These are phyloP conservation scores for Pythium biforme DNA, from an alignment of 352 stramenopile species.

Conservation along the genomic window DNA sequence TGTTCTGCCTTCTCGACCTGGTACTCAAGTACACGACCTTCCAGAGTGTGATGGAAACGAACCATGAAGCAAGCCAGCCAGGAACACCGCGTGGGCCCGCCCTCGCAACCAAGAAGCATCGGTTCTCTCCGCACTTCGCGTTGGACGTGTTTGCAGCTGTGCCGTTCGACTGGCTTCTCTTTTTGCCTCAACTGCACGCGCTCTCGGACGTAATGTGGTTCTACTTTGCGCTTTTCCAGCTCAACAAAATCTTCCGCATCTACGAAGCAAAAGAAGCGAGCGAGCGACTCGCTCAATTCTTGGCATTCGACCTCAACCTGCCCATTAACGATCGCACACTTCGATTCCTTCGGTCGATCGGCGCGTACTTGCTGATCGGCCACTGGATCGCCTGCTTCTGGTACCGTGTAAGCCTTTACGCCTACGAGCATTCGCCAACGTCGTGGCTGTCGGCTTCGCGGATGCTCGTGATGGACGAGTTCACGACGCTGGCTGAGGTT, in stretches of 20 bases:
- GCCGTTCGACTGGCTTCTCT: slow-evolving; percentile 52
- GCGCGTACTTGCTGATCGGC: slow-evolving; percentile 47
- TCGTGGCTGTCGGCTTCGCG: slow-evolving; percentile 57
- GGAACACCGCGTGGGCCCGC: background rate
- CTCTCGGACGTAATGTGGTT: slow-evolving; percentile 40
- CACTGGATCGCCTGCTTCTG: slow-evolving; percentile 77
- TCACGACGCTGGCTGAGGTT: slow-evolving; percentile 41
- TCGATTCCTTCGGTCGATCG: slow-evolving; percentile 50
- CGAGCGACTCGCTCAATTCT: slow-evolving; percentile 51
- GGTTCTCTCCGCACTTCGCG: slow-evolving; percentile 5
- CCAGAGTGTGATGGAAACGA: slow-evolving; percentile 38
- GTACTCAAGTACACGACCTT: slow-evolving; percentile 59
- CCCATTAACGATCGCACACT: slow-evolving; percentile 47
- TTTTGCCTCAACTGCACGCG: slow-evolving; percentile 35
- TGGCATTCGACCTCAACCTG: slow-evolving; percentile 52
- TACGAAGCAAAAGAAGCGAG: slow-evolving; percentile 45
- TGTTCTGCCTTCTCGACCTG: slow-evolving; percentile 54
- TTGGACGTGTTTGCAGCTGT: slow-evolving; percentile 40
- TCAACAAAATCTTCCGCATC: slow-evolving; percentile 62
- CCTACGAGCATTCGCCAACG: slow-evolving; percentile 42
- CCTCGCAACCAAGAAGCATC: background rate
- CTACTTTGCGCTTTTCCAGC: slow-evolving; percentile 54
- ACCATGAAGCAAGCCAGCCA: slow-evolving; percentile 9
- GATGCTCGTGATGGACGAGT: slow-evolving; percentile 53
- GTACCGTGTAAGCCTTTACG: slow-evolving; percentile 49